Evolutionary conservation across 2,329 filamentous ascomycete species (phyloP), one percentile per base, ranked within the genome.

Genomic region (Diaporthe batatas): DNA sequence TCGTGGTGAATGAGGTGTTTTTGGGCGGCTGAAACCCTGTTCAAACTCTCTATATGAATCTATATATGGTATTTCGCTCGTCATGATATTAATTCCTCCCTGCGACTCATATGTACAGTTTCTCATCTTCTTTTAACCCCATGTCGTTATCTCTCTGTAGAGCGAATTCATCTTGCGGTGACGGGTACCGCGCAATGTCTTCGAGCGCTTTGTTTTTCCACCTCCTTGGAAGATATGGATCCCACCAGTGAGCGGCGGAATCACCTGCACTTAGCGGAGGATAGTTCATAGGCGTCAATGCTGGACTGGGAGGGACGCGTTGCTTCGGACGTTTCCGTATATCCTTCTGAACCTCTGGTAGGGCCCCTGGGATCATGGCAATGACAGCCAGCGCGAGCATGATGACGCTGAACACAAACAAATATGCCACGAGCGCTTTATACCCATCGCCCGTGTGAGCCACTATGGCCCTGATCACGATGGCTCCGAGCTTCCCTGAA

Each of bases 401-500:
- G 8, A 70, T 53, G 4, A 71, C 51, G 67, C 67, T 69, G 53
- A 69, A 71, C 3, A 68, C 68, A n/a, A 73, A 62, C 2, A 71
- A 14, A 21, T 64, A 44, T 11, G 47, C 49, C 16, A 58, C 57
- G 10, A 73, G 58, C 3, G 58, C 62, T 2, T 23, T 51, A 18
- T 71, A 59, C 16, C 51, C 47, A 36, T 29, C 36, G 6, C 58
- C 58, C 8, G 51, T 55, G 25, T 57, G 47, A 18, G 67, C 59
- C 21, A 73, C 67, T 10, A 73, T 67, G 16, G 69, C 68, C 16
- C 72, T 54, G 44, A 76, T 76, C 3, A 78, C 51, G 16, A 81
- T 75, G 4, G 80, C 79, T 2, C 79, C 80, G 4, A 79, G 51
- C 69, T 81, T 81, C 1, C 80, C 80, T 2, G 73, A 67, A 6